A percentile compares a stretch with the other conserved stretches of the same genome.
Evolutionary conservation across 108 stramenopile species (phyloP).

Genomic region (Cyclotella choctawhatcheeana): DNA sequence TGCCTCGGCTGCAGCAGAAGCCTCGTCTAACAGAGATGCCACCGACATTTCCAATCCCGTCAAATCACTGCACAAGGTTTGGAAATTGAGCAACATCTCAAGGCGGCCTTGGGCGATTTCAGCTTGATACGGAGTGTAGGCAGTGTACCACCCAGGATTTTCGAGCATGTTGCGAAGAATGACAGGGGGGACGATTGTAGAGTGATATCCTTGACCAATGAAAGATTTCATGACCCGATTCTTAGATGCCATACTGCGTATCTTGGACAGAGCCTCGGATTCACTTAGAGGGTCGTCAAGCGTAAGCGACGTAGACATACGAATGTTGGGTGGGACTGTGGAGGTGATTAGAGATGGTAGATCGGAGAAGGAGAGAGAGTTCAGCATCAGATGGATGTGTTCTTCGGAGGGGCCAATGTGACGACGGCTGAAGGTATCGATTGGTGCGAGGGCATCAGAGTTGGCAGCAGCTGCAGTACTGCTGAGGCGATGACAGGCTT

Average conservation of each 20-base stretch:
- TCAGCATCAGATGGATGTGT: slow-evolving; percentile 86
- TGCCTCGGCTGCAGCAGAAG: slow-evolving; percentile 97
- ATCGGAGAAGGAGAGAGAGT: slow-evolving; percentile 83
- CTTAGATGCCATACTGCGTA: slow-evolving; percentile 76
- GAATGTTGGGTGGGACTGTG: slow-evolving; percentile 94
- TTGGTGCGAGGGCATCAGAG: slow-evolving; percentile 87
- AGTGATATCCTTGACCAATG: slow-evolving; percentile 98
- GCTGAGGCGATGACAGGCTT: too few species aligned
- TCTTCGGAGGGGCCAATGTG: slow-evolving; percentile 89
- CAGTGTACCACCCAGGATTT: slow-evolving; percentile 99
- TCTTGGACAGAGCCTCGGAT: slow-evolving; percentile 87
- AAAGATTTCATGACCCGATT: slow-evolving; percentile 96
- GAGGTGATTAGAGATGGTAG: slow-evolving; percentile 90
- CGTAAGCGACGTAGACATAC: slow-evolving; percentile 67
- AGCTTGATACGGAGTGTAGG: slow-evolving; percentile 99
- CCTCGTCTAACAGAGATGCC: slow-evolving; percentile 96
- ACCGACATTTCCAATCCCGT: slow-evolving; percentile 97
- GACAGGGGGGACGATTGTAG: slow-evolving; percentile 93
- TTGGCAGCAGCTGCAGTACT: too few species aligned
- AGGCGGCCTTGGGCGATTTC: slow-evolving; percentile 99
- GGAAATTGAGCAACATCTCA: slow-evolving; percentile 99
- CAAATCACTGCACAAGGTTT: slow-evolving; percentile 97
- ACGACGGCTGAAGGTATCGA: slow-evolving; percentile 82
- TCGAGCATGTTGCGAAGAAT: slow-evolving; percentile 98
- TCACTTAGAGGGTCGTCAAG: slow-evolving; percentile 87